A percentile compares a stretch with the other conserved stretches of the same genome.
Evolutionary conservation across 2,329 filamentous ascomycete genomes (phyloP).

Genomic region (Beauveria medogensis): DNA sequence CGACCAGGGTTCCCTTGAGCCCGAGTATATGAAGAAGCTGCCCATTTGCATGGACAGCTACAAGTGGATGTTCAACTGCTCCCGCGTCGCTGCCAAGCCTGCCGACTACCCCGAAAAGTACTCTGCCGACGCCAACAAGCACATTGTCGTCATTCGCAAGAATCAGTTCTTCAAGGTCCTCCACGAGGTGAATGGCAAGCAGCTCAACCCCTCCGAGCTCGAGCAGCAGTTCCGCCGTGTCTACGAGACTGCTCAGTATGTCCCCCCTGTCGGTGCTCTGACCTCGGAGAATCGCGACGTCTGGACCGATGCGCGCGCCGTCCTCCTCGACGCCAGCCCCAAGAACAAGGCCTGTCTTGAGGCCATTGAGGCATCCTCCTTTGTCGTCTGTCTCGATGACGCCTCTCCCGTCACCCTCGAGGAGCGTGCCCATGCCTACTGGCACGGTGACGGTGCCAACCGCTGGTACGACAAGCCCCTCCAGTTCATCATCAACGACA

Average conservation of each 20-base stretch:
- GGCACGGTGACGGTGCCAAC: conserved; percentile 94
- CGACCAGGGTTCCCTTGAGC: conserved; percentile 73
- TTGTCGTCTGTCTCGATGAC: conserved; percentile 89
- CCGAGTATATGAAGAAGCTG: conserved; percentile 97
- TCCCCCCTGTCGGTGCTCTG: conserved; percentile 70
- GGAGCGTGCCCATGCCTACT: conserved; percentile 93
- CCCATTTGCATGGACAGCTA: conserved; percentile 98
- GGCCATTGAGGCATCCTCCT: conserved; percentile 80
- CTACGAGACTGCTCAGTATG: conserved; percentile 66
- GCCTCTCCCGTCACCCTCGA: conserved; percentile 85
- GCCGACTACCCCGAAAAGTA: conserved; percentile 81
- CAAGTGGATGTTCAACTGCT: conserved; percentile 97
- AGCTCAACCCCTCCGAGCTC: conserved; percentile 81
- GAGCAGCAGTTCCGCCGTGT: conserved; percentile 82
- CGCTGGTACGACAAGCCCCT: conserved; percentile 97
- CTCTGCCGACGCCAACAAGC: conserved; percentile 63
- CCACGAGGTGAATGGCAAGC: conserved; percentile 72
- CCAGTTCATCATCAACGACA: conserved; percentile 97
- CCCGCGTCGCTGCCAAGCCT: conserved; percentile 73
- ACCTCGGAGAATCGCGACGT: conserved; percentile 90
- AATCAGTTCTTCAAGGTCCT: conserved; percentile 95
- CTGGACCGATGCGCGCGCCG: conserved; percentile 76
- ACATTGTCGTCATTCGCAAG: conserved; percentile 86
- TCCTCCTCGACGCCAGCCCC: conserved; percentile 67
- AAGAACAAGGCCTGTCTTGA: conserved; percentile 72